Base-by-base conservation (phyloP, 1,284 basidiomycete genomes). In the Sporisorium scitamineum region DNA sequence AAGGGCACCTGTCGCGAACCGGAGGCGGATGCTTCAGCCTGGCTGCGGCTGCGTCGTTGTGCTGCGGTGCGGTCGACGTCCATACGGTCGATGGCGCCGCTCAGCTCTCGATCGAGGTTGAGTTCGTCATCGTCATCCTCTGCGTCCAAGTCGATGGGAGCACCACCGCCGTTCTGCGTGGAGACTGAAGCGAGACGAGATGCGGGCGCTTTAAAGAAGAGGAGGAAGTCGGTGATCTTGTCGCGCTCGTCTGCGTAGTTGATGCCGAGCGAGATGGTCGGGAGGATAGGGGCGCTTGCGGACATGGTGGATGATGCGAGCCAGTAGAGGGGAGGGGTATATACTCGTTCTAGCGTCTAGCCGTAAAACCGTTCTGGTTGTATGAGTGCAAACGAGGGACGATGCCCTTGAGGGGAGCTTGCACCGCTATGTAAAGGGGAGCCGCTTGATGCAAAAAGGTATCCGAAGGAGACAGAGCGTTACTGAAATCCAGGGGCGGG, bases 251-350 rank as follows among this genome's bases (percentile, higher is more conserved):
- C 86, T 5, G 86, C 86, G 76, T 90, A 90, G 84, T 89, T 87
- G 60, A 90, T 85, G 52, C 86, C 80, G 42, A 89, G 84, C 62
- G 86, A 87, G 75, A 89, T 81, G 41, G 89, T 88, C 26, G 89
- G 89, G 27, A 90, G 87, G 63, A 79, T 76, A 52, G 80, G 76
- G 9, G 76, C 80, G 29, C 37, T 51, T 11, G 57, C 32, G 7
- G 74, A 61, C 74, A 77, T 77, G 18, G 2, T 67, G 34, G 3
- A 2, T 13, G 11, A 24, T 50, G 6, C 14, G 27, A 11, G 31
- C 29, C 41, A 22, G 3, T 16, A 14, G 20, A 9, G 47, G 34
- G 13, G 13, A 42, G 9, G 31, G 54, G 65, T 53, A 55, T 61
- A 61, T 61, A 31, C 13, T 29, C 11, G 39, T 39, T 13, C 3